These are phyloP conservation scores for Jatropha podagrica DNA, from an alignment of 441 rosid species.

Conservation along the genomic window DNA sequence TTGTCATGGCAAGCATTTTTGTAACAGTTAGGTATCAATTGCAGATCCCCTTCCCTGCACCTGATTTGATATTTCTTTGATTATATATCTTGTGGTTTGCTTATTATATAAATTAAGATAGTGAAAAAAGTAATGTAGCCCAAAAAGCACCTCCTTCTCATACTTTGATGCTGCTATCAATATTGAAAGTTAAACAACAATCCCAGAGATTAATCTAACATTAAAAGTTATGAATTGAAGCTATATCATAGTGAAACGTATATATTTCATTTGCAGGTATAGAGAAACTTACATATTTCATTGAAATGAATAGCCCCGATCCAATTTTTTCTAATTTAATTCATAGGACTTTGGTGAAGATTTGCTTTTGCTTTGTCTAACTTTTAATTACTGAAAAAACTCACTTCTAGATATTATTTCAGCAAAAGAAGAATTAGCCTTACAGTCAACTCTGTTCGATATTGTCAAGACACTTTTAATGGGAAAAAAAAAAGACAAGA, in stretches of 20 bases:
- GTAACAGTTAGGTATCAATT: neutral
- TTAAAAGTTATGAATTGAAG: neutral
- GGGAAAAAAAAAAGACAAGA: neutral
- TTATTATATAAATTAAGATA: neutral
- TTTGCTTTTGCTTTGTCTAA: neutral
- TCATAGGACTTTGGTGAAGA: neutral
- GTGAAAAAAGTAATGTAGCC: neutral
- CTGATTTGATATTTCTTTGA: neutral
- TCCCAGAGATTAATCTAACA: neutral
- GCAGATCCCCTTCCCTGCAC: neutral
- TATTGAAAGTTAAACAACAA: neutral
- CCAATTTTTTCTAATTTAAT: neutral
- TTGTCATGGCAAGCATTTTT: neutral
- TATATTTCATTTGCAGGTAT: neutral
- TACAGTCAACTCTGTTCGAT: neutral
- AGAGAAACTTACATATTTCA: neutral
- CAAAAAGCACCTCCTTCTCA: neutral
- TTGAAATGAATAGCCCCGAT: neutral
- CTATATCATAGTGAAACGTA: neutral
- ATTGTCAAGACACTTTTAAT: neutral
- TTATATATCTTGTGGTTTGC: neutral
- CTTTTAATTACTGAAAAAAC: neutral
- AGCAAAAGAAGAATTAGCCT: neutral
- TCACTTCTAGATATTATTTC: neutral
- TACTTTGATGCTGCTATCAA: neutral